phyloP scores from a whole-genome alignment of 2,329 filamentous ascomycete species.

The Colletotrichum siamense region DNA sequence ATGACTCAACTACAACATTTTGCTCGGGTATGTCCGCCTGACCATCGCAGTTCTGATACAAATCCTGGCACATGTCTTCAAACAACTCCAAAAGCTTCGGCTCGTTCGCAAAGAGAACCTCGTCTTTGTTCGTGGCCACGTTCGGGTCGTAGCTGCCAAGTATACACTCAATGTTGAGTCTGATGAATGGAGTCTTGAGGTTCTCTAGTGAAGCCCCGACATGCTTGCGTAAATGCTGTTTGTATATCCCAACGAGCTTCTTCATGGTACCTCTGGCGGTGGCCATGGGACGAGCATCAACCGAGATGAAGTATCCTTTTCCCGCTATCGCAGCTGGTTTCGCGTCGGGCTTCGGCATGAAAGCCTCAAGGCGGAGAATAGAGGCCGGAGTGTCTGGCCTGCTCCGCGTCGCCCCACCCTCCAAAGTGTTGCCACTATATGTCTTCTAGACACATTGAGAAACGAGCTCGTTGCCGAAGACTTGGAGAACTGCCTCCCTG shows the following conservation, averaged over 20 bases:
- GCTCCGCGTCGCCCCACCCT: not conserved
- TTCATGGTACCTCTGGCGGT: constrained; percentile 61
- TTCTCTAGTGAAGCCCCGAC: constrained; percentile 27
- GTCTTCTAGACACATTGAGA: constrained; percentile 56
- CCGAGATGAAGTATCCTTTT: constrained; percentile 66
- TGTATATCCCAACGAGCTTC: constrained; percentile 61
- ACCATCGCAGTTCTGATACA: constrained; percentile 36
- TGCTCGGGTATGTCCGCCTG: not conserved
- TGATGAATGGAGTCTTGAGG: constrained; percentile 63
- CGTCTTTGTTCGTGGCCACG: constrained; percentile 73
- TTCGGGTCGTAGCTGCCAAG: constrained; percentile 73
- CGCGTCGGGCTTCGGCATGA: constrained; percentile 60
- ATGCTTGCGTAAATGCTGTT: constrained; percentile 47
- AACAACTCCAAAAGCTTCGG: constrained; percentile 49
- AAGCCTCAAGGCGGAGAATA: constrained; percentile 54
- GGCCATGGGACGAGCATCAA: constrained; percentile 72
- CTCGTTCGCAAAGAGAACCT: constrained; percentile 71
- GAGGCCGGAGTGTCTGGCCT: not conserved
- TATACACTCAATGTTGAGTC: constrained; percentile 67
- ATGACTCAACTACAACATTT: not conserved
- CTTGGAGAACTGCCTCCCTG: constrained; percentile 65
- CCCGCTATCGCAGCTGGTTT: constrained; percentile 44
- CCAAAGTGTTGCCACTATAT: not conserved
- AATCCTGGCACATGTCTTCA: constrained; percentile 43
- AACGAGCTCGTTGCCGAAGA: constrained; percentile 64